Evolutionary conservation across 2,329 filamentous ascomycete species (phyloP), one percentile per base, ranked within the genome.

Genomic region (Drechslerella dactyloides): DNA sequence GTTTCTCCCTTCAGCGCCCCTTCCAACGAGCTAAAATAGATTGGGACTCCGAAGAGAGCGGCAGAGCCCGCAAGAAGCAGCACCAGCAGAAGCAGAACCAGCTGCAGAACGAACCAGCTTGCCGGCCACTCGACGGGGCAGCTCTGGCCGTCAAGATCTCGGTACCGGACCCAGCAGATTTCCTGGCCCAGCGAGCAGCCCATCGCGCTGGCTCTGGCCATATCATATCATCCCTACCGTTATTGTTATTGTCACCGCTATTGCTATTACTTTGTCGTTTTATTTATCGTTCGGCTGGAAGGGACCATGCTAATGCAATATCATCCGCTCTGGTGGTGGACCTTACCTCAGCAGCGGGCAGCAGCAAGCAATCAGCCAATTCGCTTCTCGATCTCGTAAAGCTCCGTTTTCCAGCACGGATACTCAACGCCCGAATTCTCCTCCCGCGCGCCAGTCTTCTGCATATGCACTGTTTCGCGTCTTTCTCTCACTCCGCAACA

Each of bases 61-160:
- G 46, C n/a, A 35, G 10, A 61, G 57, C 57, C n/a, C n/a, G n/a
- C n/a, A n/a, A n/a, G n/a, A n/a, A n/a, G n/a, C n/a, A n/a, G n/a
- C n/a, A n/a, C n/a, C n/a, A n/a, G n/a, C n/a, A n/a, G n/a, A n/a
- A n/a, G n/a, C n/a, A n/a, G n/a, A n/a, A n/a, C n/a, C n/a, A n/a
- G n/a, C n/a, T n/a, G n/a, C n/a, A n/a, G n/a, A n/a, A n/a, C n/a
- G n/a, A n/a, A n/a, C n/a, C n/a, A n/a, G n/a, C n/a, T n/a, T 61
- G 64, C 56, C 44, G 19, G 44, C 7, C 7, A 48, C 50, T 30
- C 13, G 24, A 7, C 30, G 50, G 23, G n/a, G 3, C 10, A 30
- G 50, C 50, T 53, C 6, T 21, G n/a, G 23, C 64, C 30, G 64
- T 54, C 66, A 48, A 63, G 66, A 70, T 70, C 66, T 70, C 59